A percentile compares a stretch with the other conserved stretches of the same genome.
Conservation (phyloP, 1,284 basidiomycete species). For the Boletellus deceptivus region DNA sequence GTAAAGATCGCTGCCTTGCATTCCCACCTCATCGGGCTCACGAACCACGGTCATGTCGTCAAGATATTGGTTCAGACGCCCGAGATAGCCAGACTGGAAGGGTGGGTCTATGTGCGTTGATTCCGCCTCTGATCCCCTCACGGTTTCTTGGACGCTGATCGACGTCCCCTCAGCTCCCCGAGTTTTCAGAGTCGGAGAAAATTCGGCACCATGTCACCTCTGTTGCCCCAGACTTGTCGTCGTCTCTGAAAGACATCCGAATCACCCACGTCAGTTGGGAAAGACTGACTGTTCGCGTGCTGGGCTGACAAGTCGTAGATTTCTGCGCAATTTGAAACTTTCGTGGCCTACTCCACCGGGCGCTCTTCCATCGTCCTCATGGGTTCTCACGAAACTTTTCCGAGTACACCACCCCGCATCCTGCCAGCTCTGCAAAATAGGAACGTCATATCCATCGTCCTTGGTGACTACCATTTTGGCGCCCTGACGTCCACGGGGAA, state of each 20-base stretch:
- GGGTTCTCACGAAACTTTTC: conserved; percentile 46
- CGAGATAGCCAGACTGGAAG: conserved; percentile 40
- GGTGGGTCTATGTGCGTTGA: conserved; percentile 75
- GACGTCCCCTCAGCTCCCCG: conserved; percentile 50
- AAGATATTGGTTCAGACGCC: conserved; percentile 44
- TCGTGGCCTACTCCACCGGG: conserved; percentile 79
- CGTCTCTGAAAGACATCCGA: conserved; percentile 45
- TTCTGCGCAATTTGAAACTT: conserved; percentile 78
- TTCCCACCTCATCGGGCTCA: conserved; percentile 68
- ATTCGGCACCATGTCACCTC: conserved; percentile 48
- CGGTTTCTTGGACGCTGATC: conserved; percentile 7
- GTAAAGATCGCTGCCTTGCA: conserved; percentile 77
- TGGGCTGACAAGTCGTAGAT: conserved; percentile 49
- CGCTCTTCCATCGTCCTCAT: conserved; percentile 64
- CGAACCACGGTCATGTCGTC: conserved; percentile 74
- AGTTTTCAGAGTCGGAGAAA: conserved; percentile 61
- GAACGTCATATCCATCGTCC: conserved; percentile 76
- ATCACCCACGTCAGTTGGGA: conserved; percentile 62
- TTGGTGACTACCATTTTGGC: conserved; percentile 89
- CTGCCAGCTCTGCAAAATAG: conserved; percentile 71
- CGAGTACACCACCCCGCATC: conserved; percentile 51
- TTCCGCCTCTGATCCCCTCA: neutral
- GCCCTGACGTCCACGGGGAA: conserved; percentile 79
- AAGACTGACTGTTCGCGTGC: conserved; percentile 4
- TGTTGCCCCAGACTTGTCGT: conserved; percentile 32